Evolutionary conservation across 2,329 filamentous ascomycete species (phyloP).

Genomic region (Neodidymelliopsis sp.): DNA sequence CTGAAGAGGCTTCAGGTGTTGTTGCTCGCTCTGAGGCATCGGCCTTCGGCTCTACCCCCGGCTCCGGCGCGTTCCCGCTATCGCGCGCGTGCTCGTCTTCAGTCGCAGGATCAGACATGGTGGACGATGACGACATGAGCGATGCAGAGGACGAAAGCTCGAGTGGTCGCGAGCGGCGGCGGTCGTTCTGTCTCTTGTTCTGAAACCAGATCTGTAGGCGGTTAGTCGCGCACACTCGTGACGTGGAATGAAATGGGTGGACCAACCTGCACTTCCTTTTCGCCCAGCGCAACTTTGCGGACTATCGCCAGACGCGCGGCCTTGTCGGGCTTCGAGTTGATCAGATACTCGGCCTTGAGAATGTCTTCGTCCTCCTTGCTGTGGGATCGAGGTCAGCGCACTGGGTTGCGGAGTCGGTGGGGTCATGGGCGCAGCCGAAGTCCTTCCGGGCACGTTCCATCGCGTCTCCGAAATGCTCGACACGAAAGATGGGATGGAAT

Average conservation of each 20-base stretch:
- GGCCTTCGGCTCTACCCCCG: constrained; percentile 27
- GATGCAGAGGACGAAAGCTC: constrained; percentile 43
- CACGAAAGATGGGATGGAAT: constrained; percentile 22
- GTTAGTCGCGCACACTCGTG: constrained; percentile 37
- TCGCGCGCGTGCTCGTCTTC: constrained; percentile 41
- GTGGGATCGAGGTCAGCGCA: constrained; percentile 37
- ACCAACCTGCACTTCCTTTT: constrained; percentile 95
- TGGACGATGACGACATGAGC: constrained; percentile 47
- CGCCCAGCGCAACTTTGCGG: constrained; percentile 82
- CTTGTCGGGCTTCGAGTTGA: constrained; percentile 92
- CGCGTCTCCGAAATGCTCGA: constrained; percentile 38
- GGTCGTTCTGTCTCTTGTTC: constrained; percentile 80
- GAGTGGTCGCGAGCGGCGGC: constrained; percentile 85
- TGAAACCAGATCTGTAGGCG: constrained; percentile 90
- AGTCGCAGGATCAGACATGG: constrained; percentile 45
- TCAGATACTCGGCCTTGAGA: constrained; percentile 83
- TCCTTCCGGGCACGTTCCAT: constrained; percentile 37
- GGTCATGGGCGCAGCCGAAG: constrained; percentile 31
- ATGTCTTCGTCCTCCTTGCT: constrained; percentile 80
- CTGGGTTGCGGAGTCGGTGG: constrained; percentile 28
- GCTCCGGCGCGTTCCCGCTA: constrained; percentile 29
- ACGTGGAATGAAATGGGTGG: constrained; percentile 30
- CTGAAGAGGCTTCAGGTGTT: constrained; percentile 31
- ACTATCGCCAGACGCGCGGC: constrained; percentile 84
- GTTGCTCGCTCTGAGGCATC: constrained; percentile 29